These are phyloP conservation scores for Salmacisia buchloeana DNA, from an alignment of 1,284 basidiomycete species.

Conservation along the genomic window DNA sequence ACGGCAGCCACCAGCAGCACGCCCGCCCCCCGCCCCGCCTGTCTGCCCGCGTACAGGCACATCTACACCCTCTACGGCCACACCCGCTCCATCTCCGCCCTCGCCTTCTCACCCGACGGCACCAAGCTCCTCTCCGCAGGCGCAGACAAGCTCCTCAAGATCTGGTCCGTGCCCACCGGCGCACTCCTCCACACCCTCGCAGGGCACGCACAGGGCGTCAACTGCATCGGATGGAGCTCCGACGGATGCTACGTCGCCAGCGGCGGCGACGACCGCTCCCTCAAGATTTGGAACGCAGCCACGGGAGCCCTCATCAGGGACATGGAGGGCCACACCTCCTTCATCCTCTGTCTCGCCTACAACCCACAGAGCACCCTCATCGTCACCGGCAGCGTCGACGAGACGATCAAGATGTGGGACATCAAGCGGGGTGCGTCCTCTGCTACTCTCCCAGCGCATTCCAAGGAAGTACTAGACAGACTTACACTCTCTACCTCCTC, in stretches of 20 bases:
- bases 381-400: slow-evolving; percentile 87
- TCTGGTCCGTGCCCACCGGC: slow-evolving; percentile 33
- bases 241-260: slow-evolving; percentile 36
- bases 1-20: background rate
- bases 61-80: slow-evolving; percentile 53
- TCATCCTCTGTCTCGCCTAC: slow-evolving; percentile 86
- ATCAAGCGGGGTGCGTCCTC: slow-evolving; percentile 65
- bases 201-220: slow-evolving; percentile 30
- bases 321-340: slow-evolving; percentile 79
- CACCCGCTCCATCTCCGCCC: slow-evolving; percentile 51
- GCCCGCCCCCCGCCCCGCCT: background rate
- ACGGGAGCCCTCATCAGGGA: slow-evolving; percentile 20
- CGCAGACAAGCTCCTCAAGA: slow-evolving; percentile 51
- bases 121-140: slow-evolving; percentile 44
- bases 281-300: slow-evolving; percentile 31
- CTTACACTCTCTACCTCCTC: background rate
- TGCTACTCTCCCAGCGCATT: background rate
- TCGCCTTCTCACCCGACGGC: slow-evolving; percentile 55
- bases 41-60: slow-evolving; percentile 22
- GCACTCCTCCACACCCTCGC: slow-evolving; percentile 22
- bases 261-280: slow-evolving; percentile 36
- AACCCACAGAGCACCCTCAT: slow-evolving; percentile 81
- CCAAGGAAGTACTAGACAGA: background rate
- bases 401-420: slow-evolving; percentile 92
- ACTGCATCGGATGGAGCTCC: slow-evolving; percentile 38